These are phyloP conservation scores for Penicillium sp. DNA, from an alignment of 2,329 filamentous ascomycete species.

Conservation along the genomic window DNA sequence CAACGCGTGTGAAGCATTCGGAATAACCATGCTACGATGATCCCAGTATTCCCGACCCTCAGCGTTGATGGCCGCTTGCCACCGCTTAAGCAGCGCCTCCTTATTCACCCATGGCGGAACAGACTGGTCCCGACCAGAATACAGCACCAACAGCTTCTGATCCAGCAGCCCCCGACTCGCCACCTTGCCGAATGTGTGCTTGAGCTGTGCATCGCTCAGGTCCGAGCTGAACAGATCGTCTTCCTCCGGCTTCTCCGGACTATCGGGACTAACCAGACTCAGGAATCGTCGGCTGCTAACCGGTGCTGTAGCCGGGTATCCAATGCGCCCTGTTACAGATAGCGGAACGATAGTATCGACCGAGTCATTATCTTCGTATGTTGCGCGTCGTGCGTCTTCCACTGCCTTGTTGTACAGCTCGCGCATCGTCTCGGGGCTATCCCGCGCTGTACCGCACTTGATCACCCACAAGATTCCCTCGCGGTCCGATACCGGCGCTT, in stretches of 20 bases:
- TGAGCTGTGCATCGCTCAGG: constrained; percentile 62
- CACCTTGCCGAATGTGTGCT: constrained; percentile 65
- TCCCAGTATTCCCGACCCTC: constrained; percentile 48
- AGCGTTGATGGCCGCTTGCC: constrained; percentile 43
- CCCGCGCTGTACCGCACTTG: constrained; percentile 24
- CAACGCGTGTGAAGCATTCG: constrained; percentile 41
- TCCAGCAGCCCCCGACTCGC: constrained; percentile 38
- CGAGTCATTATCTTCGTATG: constrained; percentile 22
- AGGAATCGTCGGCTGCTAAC: constrained; percentile 62
- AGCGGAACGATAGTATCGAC: constrained; percentile 38
- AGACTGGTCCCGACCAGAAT: constrained; percentile 51
- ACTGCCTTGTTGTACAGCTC: constrained; percentile 30
- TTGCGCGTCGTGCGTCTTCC: constrained; percentile 19
- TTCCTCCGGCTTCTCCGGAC: constrained; percentile 64
- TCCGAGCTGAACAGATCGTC: constrained; percentile 87
- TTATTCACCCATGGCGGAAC: constrained; percentile 51
- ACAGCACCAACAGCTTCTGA: constrained; percentile 47
- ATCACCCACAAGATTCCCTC: constrained; percentile 58
- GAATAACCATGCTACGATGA: constrained; percentile 50
- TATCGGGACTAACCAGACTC: constrained; percentile 56
- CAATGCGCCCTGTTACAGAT: constrained; percentile 33
- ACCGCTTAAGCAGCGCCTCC: constrained; percentile 44
- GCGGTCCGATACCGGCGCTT: constrained; percentile 77
- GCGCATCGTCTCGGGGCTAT: constrained; percentile 26
- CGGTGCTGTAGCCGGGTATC: constrained; percentile 40